Evolutionary conservation across 2,329 filamentous ascomycete species (phyloP), one percentile per base, ranked within the genome.

Genomic region (Fusarium sp.): DNA sequence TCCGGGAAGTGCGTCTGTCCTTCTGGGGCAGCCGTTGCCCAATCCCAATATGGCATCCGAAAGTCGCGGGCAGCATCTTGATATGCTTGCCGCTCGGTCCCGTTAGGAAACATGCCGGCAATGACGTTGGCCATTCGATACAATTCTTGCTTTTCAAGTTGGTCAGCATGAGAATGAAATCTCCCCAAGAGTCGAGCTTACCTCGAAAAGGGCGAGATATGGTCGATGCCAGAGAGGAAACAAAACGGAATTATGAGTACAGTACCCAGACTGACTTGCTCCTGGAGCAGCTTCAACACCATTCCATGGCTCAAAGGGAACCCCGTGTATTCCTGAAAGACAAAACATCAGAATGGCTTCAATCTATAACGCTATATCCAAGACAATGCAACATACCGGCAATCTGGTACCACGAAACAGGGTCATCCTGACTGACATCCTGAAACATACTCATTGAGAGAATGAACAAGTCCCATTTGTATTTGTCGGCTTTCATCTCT

Each of bases 201-300:
- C 87, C 82, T 89, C 87, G 59, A 87, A 87, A 51, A 89, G 77
- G 31, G 84, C 86, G 61, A 96, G 82, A 78, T 95, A 97, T 1
- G 93, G 92, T 50, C 94, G 88, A 83, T 97, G 94, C 94, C 94
- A 97, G 39, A 90, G 86, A 39, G 91, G 88, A 76, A 97, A 96
- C 17, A 96, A 81, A 40, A 91, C 88, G 2, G 91, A 92, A 24
- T 85, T 87, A 79, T 97, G 94, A 15, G 88, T 88, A 77, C 94
- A 97, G 77, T 94, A 97, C 50, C 93, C 93, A 17, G 86, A 83
- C 39, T 83, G 80, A 58, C 84, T 82, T 61, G 86, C 87, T 3
- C 87, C 87, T 4, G 82, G 74, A 3, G 80, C 81, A 56, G 84
- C 81, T 49, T 80, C 73, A 22, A 89, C 87, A 34, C 81, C 84